These are phyloP conservation scores for Diospyros kaki DNA, from an alignment of 148 eudicot species.

Conservation along the genomic window DNA sequence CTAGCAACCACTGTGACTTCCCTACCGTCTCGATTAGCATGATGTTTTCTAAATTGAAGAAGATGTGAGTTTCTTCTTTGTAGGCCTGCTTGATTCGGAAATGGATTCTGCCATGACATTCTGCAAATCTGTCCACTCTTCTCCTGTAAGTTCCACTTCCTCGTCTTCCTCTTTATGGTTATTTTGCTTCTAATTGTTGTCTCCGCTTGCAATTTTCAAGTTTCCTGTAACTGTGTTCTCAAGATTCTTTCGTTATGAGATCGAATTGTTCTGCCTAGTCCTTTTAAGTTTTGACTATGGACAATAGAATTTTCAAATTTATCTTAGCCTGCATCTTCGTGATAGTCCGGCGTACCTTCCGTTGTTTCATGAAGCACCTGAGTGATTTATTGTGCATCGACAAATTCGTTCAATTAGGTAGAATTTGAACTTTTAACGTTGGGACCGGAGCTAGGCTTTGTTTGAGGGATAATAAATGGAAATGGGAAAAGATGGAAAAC, in stretches of 20 bases:
- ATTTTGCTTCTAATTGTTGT: background rate
- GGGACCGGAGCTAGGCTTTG: too few relatives aligned
- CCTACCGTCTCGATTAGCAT: background rate
- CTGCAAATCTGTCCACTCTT: slow-evolving; percentile 23
- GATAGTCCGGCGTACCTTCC: too few relatives aligned
- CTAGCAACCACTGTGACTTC: background rate
- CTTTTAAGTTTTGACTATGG: background rate
- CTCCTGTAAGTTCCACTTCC: slow-evolving; percentile 16
- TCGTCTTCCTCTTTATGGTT: background rate
- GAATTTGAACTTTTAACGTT: too few relatives aligned
- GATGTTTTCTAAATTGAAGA: background rate
- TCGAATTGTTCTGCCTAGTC: background rate
- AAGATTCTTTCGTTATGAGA: background rate
- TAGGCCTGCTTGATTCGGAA: slow-evolving; percentile 11
- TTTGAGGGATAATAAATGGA: too few relatives aligned
- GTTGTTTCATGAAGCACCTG: too few relatives aligned
- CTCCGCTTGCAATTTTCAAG: background rate
- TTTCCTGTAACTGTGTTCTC: background rate
- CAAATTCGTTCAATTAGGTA: too few relatives aligned
- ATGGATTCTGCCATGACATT: slow-evolving; percentile 20
- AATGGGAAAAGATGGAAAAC: too few relatives aligned
- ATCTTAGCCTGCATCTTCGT: too few relatives aligned
- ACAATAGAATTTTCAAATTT: too few relatives aligned
- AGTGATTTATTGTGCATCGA: too few relatives aligned
- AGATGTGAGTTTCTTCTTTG: background rate